These are phyloP conservation scores for Moniliella sp. DNA, from an alignment of 1,284 basidiomycete genomes.

Conservation along the genomic window DNA sequence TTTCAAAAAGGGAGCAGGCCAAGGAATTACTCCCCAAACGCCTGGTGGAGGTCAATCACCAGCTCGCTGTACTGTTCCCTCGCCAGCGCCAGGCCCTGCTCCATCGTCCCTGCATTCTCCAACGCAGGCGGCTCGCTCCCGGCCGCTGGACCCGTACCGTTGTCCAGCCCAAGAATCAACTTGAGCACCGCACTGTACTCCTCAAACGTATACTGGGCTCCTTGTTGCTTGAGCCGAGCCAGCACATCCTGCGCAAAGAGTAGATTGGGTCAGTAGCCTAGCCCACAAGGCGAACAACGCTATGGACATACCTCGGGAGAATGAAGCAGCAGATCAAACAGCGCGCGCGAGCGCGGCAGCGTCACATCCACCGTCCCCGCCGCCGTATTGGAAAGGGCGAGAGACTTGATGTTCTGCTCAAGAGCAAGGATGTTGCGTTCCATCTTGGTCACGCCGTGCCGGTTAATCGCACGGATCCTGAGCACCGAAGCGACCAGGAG, in stretches of 20 bases:
- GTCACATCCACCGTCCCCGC: slow-evolving; percentile 41
- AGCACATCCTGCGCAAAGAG: slow-evolving; percentile 1
- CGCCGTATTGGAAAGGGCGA: too few relatives aligned
- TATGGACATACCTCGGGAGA: slow-evolving; percentile 47
- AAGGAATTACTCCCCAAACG: slow-evolving; percentile 5
- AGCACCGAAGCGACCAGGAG: slow-evolving; percentile 56
- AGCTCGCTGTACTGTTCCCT: slow-evolving; percentile 18
- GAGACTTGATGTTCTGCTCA: slow-evolving; percentile 63
- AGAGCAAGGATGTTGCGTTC: slow-evolving; percentile 70
- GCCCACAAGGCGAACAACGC: background rate
- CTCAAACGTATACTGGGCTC: slow-evolving; percentile 6
- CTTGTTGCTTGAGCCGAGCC: slow-evolving; percentile 1
- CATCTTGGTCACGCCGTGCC: slow-evolving; percentile 66
- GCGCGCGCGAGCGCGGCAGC: slow-evolving; percentile 54
- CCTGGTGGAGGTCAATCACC: slow-evolving; percentile 23
- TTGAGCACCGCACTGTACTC: slow-evolving; percentile 15
- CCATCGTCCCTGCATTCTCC: slow-evolving; percentile 7
- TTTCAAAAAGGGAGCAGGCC: too few relatives aligned
- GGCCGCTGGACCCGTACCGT: slow-evolving; percentile 1
- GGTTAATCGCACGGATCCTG: slow-evolving; percentile 50
- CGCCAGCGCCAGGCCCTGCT: slow-evolving; percentile 5
- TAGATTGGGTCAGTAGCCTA: background rate
- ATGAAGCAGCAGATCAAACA: slow-evolving; percentile 55
- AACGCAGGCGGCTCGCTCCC: slow-evolving; percentile 2
- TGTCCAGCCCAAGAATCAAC: slow-evolving; percentile 20